Evolutionary conservation across 495 filamentous ascomycete genomes (phyloP), one percentile per base, ranked within the genome.

Genomic region (Aspergillus cavernicola): DNA sequence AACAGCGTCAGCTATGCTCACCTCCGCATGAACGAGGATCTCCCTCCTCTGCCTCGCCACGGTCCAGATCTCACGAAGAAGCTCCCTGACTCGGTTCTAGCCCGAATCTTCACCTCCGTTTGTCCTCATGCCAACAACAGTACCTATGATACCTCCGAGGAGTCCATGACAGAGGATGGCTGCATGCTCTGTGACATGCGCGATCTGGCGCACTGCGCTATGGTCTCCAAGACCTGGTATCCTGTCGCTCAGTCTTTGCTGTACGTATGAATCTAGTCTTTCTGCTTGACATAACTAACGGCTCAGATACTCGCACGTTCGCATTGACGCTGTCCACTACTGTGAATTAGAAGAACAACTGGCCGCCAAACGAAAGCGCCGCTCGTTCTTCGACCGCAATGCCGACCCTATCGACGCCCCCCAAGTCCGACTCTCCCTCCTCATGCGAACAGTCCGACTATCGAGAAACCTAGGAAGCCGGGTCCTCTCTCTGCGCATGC

Each of bases 151-250:
- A 83, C 83, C 19, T 91, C 87, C 50, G 93, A 97, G 71, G 80
- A 88, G 63, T 90, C 88, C 37, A 81, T 85, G 56, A 78, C 85
- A 37, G 88, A 86, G 58, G 85, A 91, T 80, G 87, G 85, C 55
- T 98, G 93, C 70, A 92, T 92, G 89, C 84, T 96, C 23, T 98
- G 93, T 75, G 91, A 96, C 73, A 80, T 95, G 75, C 86, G 92
- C 56, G 92, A 97, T 66, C 80, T 98, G 50, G 85, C 90, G 36
- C 83, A 86, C 61, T 91, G 88, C 68, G 80, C 84, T 18, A 72
- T 79, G 54, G 88, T 90, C 35, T 87, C 80, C 64, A 83, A 80
- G 64, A 77, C 75, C 57, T 98, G 92, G 92, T 82, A 79, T 60
- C 60, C 78, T 11, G 74, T 77, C 38, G 72, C 71, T 37, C 66